These are phyloP conservation scores for Dryas alaskensis DNA, from an alignment of 306 rosid species.

Conservation along the genomic window DNA sequence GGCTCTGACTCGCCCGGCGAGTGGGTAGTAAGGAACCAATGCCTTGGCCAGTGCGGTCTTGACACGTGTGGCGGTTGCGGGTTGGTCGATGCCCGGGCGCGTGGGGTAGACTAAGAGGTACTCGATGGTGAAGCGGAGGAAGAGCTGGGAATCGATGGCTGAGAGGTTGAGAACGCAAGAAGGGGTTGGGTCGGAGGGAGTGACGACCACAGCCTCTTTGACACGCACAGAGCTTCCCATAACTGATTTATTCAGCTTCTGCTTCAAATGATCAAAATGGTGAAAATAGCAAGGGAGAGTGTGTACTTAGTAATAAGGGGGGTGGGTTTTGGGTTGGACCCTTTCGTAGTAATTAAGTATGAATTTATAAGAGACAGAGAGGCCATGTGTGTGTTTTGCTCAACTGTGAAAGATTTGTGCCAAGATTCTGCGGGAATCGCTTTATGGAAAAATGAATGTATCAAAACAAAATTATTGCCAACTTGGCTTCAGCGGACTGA, in stretches of 20 bases:
- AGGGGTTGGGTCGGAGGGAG: conserved; percentile 72
- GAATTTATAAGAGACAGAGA: conserved; percentile 16
- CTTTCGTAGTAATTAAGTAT: not conserved
- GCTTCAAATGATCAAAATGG: not conserved
- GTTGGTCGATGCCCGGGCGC: conserved; percentile 28
- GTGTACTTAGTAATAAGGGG: not conserved
- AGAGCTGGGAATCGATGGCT: conserved; percentile 77
- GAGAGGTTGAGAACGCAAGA: conserved; percentile 55
- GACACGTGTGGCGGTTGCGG: conserved; percentile 31
- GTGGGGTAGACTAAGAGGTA: conserved; percentile 61
- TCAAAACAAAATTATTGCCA: conserved; percentile 51
- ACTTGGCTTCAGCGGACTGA: conserved; percentile 29
- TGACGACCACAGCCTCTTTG: conserved; percentile 50
- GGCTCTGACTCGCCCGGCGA: conserved; percentile 62
- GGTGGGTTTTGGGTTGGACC: not conserved
- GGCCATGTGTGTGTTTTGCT: conserved; percentile 42
- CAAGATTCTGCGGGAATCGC: conserved; percentile 68
- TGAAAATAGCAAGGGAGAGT: too few species aligned
- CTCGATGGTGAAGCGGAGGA: conserved; percentile 83
- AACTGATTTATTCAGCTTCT: not conserved
- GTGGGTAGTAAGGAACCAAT: conserved; percentile 61
- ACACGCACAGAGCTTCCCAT: conserved; percentile 62
- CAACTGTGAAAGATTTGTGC: conserved; percentile 67
- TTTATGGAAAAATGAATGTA: conserved; percentile 49
- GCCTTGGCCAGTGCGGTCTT: conserved; percentile 61